Evolutionary conservation across 345 rosid genomes (phyloP).

Genomic region (Raphanus sativus): DNA sequence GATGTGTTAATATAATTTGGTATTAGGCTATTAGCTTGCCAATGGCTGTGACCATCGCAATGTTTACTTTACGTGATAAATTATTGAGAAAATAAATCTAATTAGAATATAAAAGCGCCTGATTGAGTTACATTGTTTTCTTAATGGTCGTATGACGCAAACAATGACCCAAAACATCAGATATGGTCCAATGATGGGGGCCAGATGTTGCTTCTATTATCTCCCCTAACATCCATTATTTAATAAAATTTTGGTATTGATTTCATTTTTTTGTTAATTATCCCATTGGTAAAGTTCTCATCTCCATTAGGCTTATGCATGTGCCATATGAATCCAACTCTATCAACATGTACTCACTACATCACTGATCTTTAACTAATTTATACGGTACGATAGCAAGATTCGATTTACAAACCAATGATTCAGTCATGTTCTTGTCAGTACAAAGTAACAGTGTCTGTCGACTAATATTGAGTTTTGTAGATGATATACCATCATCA

Average conservation of each 20-base stretch:
- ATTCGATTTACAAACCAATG: background rate
- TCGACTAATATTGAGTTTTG: background rate
- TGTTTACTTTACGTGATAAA: background rate
- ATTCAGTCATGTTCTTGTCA: background rate
- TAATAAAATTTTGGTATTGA: background rate
- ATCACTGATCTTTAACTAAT: background rate
- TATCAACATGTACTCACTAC: background rate
- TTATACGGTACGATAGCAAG: background rate
- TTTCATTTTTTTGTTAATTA: background rate
- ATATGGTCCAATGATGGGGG: conserved; percentile 31
- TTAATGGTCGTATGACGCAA: conserved; percentile 35
- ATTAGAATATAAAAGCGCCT: background rate
- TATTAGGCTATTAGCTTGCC: background rate
- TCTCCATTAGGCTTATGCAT: conserved; percentile 22
- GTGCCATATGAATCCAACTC: conserved; percentile 25
- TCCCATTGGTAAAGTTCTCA: conserved; percentile 11
- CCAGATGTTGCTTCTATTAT: conserved; percentile 39
- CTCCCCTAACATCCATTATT: conserved; percentile 25
- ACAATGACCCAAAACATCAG: conserved; percentile 30
- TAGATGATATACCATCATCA: background rate
- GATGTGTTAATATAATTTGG: conserved; percentile 21
- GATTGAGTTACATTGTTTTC: background rate
- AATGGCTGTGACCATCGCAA: background rate
- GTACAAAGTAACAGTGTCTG: background rate
- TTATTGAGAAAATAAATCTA: background rate